These are phyloP conservation scores for Fusarium denticulatum DNA, from an alignment of 2,329 filamentous ascomycete genomes.

Conservation along the genomic window DNA sequence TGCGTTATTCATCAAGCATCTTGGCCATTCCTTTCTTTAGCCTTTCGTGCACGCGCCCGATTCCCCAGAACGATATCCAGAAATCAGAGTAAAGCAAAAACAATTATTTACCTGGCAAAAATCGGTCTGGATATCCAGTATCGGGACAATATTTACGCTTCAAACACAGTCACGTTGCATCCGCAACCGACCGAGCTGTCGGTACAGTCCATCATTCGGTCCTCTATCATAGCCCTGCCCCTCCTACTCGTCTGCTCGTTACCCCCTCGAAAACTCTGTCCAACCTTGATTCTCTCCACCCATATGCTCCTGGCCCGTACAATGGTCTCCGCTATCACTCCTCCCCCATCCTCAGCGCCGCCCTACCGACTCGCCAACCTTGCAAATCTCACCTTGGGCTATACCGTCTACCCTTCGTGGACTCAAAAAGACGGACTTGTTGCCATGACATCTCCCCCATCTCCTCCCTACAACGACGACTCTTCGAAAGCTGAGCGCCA, in stretches of 20 bases:
- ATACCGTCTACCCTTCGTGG: background rate
- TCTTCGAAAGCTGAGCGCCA: background rate
- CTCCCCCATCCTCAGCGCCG: background rate
- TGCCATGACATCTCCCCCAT: background rate
- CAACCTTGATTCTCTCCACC: background rate
- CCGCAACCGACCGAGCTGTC: background rate
- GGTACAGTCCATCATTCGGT: background rate
- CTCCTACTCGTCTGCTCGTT: background rate
- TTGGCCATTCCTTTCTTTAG: background rate
- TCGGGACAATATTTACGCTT: background rate
- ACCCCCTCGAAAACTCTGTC: background rate
- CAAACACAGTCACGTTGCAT: background rate
- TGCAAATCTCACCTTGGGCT: background rate
- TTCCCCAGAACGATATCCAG: background rate
- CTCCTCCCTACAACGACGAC: background rate
- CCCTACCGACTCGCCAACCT: background rate
- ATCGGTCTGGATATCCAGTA: background rate
- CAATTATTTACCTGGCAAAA: background rate
- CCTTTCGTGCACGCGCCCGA: background rate
- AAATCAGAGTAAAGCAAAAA: background rate
- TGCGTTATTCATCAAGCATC: background rate
- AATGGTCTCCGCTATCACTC: background rate
- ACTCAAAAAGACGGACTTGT: background rate
- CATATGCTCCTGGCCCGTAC: background rate
- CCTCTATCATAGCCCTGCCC: background rate